Evolutionary conservation across 495 filamentous ascomycete species (phyloP), one percentile per base, ranked within the genome.

Genomic region (Penicillium ochrochloron): DNA sequence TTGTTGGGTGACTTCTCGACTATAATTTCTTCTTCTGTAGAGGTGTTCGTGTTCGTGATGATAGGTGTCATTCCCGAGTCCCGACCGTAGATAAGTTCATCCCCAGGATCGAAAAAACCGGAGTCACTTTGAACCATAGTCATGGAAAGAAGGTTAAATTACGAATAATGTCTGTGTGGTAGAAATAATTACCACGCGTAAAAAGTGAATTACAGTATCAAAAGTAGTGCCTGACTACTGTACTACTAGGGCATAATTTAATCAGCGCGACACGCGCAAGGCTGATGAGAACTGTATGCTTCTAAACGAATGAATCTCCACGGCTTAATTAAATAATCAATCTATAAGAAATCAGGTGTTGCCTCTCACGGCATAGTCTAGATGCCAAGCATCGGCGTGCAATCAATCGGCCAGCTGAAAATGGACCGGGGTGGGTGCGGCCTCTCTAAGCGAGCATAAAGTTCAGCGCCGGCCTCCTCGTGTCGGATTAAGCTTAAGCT

Each of bases 401-500:
- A 50, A 25, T 21, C 31, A 51, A 42, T 23, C 19, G 46, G 48
- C 53, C 53, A 56, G 51, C 56, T 61, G 55, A 62, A 67, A 63
- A 58, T 66, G 65, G 60, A 59, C 53, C 41, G 33, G 53, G 35
- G 58, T 64, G 64, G 62, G 64, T 59, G 42, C 61, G 57, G 63
- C 42, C 62, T 70, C 66, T 73, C 68, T 79, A 78, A 79, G 77
- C 77, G 75, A 78, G 75, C 74, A 78, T 78, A 80, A 75, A 76
- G 75, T 78, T 72, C 71, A 69, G 70, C 70, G 71, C 63, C 69
- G 63, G 59, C 56, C 57, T 75, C 77, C 79, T 82, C 79, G 79
- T 82, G 79, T 82, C 76, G 77, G 77, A 80, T 82, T 82, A 82
- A 82, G 80, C 80, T 82, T 82, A 82, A 82, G 78, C 75, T 80